phyloP scores from a whole-genome alignment of 345 rosid species.

The Hevea brasiliensis region DNA sequence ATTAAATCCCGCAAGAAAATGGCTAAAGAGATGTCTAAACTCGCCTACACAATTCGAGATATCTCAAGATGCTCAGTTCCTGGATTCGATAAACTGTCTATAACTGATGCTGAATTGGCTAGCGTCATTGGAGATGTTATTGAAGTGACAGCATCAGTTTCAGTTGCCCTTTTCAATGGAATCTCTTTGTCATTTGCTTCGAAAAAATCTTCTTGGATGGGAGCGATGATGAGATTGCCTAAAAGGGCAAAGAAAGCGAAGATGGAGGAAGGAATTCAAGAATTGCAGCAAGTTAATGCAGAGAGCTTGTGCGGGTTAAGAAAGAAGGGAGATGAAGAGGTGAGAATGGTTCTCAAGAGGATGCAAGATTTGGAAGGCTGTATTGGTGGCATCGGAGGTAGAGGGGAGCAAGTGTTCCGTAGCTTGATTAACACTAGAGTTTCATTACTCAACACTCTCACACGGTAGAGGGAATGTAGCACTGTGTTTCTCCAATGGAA shows the following conservation, averaged over 20 bases:
- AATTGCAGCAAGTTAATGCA: slow-evolving; percentile 34
- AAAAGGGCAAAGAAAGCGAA: slow-evolving; percentile 24
- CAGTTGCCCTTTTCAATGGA: slow-evolving; percentile 44
- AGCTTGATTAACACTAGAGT: slow-evolving; percentile 57
- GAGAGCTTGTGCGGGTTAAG: slow-evolving; percentile 45
- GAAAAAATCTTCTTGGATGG: slow-evolving; percentile 31
- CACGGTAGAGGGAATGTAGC: too few species aligned
- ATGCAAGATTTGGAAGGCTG: slow-evolving; percentile 47
- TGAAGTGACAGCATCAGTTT: slow-evolving; percentile 41
- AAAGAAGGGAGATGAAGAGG: slow-evolving; percentile 50
- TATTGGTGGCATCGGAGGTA: slow-evolving; percentile 36
- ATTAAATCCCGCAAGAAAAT: slow-evolving; percentile 37
- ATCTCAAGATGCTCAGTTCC: slow-evolving; percentile 20
- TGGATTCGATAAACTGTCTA: slow-evolving; percentile 3
- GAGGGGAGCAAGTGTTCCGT: slow-evolving; percentile 47
- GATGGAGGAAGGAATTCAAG: slow-evolving; percentile 40
- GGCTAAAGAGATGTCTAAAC: slow-evolving; percentile 44
- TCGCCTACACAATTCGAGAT: slow-evolving; percentile 27
- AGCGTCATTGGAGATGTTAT: slow-evolving; percentile 34
- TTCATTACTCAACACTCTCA: slow-evolving; percentile 45
- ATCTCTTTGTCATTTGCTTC: slow-evolving; percentile 31
- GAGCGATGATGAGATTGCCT: slow-evolving; percentile 21
- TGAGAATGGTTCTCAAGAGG: slow-evolving; percentile 37
- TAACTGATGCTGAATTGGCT: slow-evolving; percentile 32
- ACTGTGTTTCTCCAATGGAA: too few species aligned